Evolutionary conservation across 2,329 filamentous ascomycete genomes (phyloP), one percentile per base, ranked within the genome.

Genomic region (Macrophomina phaseolina): DNA sequence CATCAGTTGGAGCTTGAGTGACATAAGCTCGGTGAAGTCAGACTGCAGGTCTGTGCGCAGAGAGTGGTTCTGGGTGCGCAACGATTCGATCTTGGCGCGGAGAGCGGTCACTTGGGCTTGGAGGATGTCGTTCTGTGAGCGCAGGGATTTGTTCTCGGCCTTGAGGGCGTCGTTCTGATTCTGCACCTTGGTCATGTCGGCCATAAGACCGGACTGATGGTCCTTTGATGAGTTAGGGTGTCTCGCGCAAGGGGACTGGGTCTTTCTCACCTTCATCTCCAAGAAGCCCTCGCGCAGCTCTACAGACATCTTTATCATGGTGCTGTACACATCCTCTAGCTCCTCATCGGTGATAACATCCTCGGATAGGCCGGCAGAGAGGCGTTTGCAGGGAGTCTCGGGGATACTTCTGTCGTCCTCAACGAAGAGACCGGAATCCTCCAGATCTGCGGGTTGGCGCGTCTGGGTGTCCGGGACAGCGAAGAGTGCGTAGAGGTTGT

Each of bases 1-100:
- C 68, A 77, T 76, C 56, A 80, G 71, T 68, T 80, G 78, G 38
- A 80, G 67, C 70, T 79, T 78, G 51, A 81, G 68, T 63, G 76
- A 79, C 45, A 80, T 71, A 23, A 80, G 70, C 65, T 80, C 77
- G 61, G 73, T 75, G 65, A 79, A 75, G 62, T 79, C 77, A 69
- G 78, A 76, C 34, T 73, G 76, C 18, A 80, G 70, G 64, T 79
- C 77, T 2, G 73, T 69, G 49, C 74, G 73, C 56, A 81, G 69
- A 11, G 71, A 71, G 60, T 79, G 77, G 63, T 80, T 80, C 69
- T 79, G 76, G 11, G 75, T 72, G 34, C 74, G 73, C 8, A 81
- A 69, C 14, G 68, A 68, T 55, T 76, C 69, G 16, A 74, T 69
- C 63, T 76, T 73, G 49, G 68, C 69, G 51, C 77, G 72, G 52